These are phyloP conservation scores for Saccharomycopsis sp. DNA, from an alignment of 805 yeast genomes.

Conservation along the genomic window DNA sequence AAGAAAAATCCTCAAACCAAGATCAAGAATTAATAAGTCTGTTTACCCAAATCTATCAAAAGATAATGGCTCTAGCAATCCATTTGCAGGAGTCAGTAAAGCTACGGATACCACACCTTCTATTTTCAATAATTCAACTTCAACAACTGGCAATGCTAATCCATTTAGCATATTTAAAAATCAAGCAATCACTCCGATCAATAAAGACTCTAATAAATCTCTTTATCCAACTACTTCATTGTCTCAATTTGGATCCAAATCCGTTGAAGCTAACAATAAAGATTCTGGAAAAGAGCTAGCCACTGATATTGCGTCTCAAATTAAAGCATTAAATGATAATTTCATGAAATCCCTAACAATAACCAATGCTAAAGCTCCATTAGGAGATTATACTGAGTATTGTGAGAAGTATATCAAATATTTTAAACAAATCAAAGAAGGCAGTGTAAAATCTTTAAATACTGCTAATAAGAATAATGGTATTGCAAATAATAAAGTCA, in stretches of 20 bases:
- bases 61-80: neutral
- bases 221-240: neutral
- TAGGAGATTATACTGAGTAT: conserved; percentile 14
- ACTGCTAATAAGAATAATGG: neutral
- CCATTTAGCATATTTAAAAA: conserved; percentile 7
- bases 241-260: neutral
- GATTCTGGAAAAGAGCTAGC: too few species aligned
- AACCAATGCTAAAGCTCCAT: conserved; percentile 14
- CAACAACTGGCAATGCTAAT: neutral
- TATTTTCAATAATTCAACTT: neutral
- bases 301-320: conserved; percentile 13
- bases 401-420: conserved; percentile 18
- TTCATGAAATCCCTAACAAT: conserved; percentile 10
- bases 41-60: neutral
- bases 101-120: too few species aligned
- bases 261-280: neutral
- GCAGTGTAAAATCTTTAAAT: neutral
- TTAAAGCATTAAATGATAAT: conserved; percentile 18
- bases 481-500: neutral
- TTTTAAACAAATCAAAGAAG: conserved; percentile 10
- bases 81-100: too few species aligned
- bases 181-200: neutral
- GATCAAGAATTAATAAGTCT: neutral
- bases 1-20: conserved; percentile 15
- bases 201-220: neutral